phyloP scores from a whole-genome alignment of 495 filamentous ascomycete species.

The Aspergillus carlsbadensis region DNA sequence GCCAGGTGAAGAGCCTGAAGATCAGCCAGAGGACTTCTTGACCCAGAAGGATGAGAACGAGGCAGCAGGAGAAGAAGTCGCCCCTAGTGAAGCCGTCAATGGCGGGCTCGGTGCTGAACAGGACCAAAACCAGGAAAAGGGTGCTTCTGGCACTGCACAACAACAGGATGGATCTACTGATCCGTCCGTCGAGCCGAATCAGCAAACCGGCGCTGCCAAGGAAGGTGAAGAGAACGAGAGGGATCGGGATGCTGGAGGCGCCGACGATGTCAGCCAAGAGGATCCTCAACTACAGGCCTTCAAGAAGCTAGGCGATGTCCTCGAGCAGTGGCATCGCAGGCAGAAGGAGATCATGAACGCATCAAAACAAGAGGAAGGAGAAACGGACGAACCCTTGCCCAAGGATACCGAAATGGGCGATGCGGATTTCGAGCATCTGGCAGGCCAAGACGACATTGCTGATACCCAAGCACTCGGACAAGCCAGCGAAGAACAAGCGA shows the following conservation, averaged over 20 bases:
- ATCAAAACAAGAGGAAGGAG: constrained; percentile 59
- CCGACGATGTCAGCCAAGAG: constrained; percentile 46
- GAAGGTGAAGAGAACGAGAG: constrained; percentile 48
- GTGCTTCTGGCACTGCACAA: constrained; percentile 63
- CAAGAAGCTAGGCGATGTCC: constrained; percentile 86
- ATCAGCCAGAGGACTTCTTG: constrained; percentile 43
- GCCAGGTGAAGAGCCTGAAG: constrained; percentile 49
- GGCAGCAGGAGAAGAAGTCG: constrained; percentile 46
- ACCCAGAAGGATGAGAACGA: constrained; percentile 44
- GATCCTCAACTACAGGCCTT: constrained; percentile 63
- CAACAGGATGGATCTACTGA: constrained; percentile 49
- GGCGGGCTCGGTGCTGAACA: constrained; percentile 44
- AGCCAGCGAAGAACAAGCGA: constrained; percentile 81
- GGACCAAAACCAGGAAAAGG: constrained; percentile 61
- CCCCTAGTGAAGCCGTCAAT: constrained; percentile 47
- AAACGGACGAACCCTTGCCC: constrained; percentile 40
- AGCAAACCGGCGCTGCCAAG: constrained; percentile 41
- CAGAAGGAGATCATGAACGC: constrained; percentile 75
- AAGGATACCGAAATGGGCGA: constrained; percentile 65
- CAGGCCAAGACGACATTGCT: constrained; percentile 71
- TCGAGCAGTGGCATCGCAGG: constrained; percentile 90
- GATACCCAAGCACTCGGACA: constrained; percentile 91
- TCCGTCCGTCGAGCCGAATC: constrained; percentile 40
- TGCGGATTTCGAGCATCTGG: constrained; percentile 86
- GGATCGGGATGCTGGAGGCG: constrained; percentile 41